Percentiles rank a stretch among this genome's conserved stretches.
Evolutionary conservation across 257 asterid genomes (phyloP).

Genomic region (Solanum infundibuliforme): DNA sequence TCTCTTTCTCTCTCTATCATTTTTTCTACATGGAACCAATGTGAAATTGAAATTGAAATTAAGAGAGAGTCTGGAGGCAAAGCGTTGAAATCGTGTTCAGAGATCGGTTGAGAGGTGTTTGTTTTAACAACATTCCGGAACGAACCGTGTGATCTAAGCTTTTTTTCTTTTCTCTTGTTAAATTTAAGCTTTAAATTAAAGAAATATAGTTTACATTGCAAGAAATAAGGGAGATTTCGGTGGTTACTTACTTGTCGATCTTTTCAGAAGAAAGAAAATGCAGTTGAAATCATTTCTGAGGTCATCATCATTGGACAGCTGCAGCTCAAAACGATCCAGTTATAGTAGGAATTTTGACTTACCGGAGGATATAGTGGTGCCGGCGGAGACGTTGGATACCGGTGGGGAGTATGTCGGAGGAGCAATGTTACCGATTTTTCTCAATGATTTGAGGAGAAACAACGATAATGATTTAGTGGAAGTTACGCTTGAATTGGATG

Average conservation of each 20-base stretch:
- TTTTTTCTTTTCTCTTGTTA: not conserved
- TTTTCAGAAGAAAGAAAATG: not conserved
- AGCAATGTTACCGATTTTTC: slow-evolving; percentile 80
- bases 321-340: slow-evolving; percentile 21
- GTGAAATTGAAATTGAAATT: not conserved
- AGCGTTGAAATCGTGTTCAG: slow-evolving; percentile 35
- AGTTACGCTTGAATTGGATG: slow-evolving; percentile 74
- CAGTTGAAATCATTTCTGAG: slow-evolving; percentile 16
- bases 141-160: slow-evolving; percentile 20
- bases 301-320: slow-evolving; percentile 40
- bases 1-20: not conserved
- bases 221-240: not conserved
- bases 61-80: slow-evolving; percentile 5
- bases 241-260: not conserved
- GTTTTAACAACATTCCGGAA: slow-evolving; percentile 13
- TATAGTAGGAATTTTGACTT: slow-evolving; percentile 43
- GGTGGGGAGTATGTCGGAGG: slow-evolving; percentile 25
- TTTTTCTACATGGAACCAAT: slow-evolving; percentile 1
- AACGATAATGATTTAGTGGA: slow-evolving; percentile 50
- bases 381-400: slow-evolving; percentile 7
- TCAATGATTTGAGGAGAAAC: slow-evolving; percentile 47
- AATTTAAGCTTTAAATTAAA: not conserved
- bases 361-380: slow-evolving; percentile 20
- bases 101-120: slow-evolving; percentile 40
- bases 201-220: not conserved